Evolutionary conservation across 1,139 yeast species (phyloP).

Genomic region (Sugiyamaella xylanicola): DNA sequence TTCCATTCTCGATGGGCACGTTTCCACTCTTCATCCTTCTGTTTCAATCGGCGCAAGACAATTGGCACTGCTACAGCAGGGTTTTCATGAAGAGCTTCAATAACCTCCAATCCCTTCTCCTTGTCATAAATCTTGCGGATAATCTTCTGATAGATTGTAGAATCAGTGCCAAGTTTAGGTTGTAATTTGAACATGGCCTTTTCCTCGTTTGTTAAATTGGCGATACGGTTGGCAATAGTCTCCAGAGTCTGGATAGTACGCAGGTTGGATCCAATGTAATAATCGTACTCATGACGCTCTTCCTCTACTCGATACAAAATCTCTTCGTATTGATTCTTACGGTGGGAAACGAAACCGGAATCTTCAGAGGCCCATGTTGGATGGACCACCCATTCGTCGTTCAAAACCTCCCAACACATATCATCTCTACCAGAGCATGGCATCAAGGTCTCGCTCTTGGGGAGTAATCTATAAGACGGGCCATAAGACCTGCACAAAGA

Average conservation of each 20-base stretch:
- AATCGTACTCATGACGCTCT: conserved; percentile 96
- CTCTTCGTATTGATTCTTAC: conserved; percentile 97
- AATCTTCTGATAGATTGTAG: conserved; percentile 92
- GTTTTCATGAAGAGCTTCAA: conserved; percentile 91
- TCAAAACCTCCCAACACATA: conserved; percentile 98
- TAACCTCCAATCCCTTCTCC: conserved; percentile 93
- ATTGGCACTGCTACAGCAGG: conserved; percentile 96
- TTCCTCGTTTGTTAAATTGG: conserved; percentile 90
- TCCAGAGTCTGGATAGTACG: conserved; percentile 95
- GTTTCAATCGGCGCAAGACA: conserved; percentile 86
- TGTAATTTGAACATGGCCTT: conserved; percentile 84
- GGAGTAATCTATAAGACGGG: conserved; percentile 89
- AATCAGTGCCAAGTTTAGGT: conserved; percentile 89
- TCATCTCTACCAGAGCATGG: conserved; percentile 98
- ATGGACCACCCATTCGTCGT: conserved; percentile 99
- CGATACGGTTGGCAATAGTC: conserved; percentile 91
- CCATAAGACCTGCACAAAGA: conserved; percentile 79
- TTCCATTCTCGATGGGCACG: conserved; percentile 99
- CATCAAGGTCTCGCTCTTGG: conserved; percentile 93
- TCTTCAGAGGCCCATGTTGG: conserved; percentile 99
- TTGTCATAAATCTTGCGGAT: conserved; percentile 90
- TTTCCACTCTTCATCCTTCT: conserved; percentile 98
- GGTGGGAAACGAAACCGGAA: conserved; percentile 95
- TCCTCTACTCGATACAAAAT: conserved; percentile 93
- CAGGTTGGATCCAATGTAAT: conserved; percentile 89